phyloP scores from a whole-genome alignment of 805 yeast genomes.

The Pichia insulana region DNA sequence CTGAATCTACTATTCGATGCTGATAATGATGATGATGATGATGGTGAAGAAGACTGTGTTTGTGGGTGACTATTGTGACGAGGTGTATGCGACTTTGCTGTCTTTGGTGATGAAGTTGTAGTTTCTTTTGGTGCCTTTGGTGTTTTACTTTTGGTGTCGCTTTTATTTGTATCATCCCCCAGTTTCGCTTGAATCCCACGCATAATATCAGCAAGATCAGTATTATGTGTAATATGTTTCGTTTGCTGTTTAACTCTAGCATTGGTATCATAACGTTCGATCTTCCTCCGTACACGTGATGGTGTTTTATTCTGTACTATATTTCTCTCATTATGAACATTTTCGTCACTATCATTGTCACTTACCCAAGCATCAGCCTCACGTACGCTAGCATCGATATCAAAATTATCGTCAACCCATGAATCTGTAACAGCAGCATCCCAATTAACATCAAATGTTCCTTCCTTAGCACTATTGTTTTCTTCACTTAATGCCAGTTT shows the following conservation, averaged over 20 bases:
- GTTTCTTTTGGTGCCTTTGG: background rate
- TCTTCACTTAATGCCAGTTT: background rate
- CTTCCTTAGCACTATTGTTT: background rate
- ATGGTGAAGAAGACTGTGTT: background rate
- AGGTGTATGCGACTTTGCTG: background rate
- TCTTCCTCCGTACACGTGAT: too few species aligned
- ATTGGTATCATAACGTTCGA: background rate
- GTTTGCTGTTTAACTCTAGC: too few species aligned
- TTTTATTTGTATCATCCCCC: too few species aligned
- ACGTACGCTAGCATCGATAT: conserved; percentile 10
- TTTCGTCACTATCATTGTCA: conserved; percentile 1
- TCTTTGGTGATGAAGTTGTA: background rate
- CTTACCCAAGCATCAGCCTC: conserved; percentile 5
- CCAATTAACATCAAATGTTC: background rate
- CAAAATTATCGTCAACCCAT: conserved; percentile 27
- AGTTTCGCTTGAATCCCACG: background rate
- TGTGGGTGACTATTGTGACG: background rate
- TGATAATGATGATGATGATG: background rate
- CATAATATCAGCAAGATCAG: background rate
- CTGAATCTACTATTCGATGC: too few species aligned
- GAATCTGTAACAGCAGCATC: background rate
- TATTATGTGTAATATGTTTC: too few species aligned
- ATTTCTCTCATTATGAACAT: background rate
- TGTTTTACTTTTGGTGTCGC: too few species aligned
- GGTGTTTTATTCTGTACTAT: background rate